Base-by-base conservation (phyloP, 371 early-diverging fungal species). In the Chytridiales sp. region DNA sequence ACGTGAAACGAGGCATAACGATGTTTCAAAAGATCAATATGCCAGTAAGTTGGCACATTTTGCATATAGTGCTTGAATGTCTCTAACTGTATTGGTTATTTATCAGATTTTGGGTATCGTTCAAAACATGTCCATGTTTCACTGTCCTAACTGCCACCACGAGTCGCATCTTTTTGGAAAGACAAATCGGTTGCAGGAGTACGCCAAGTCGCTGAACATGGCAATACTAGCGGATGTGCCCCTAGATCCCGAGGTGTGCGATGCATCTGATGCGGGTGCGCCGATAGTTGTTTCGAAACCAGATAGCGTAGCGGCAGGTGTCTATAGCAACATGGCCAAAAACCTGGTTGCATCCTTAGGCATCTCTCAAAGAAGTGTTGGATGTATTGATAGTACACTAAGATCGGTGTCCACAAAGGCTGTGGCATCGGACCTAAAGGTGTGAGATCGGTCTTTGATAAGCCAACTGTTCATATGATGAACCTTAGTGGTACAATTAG, bases 101-200 rank as follows among this genome's bases (percentile, higher is more conserved):
- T 21, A 34, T 17, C 71, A 91, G 92, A 90, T 94, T 47, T 74
- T 94, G 2, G 94, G 94, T 13, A 60, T 93, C 38, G 86, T 94
- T 0, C 88, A 94, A 70, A 94, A 94, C 70, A 94, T 94, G 94
- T 84, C 87, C 30, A 69, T 82, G 4, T 91, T 86, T 58, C 70
- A 80, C n/a, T 94, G 94, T 64, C 85, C 91, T 9, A 85, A 87
- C 55, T 94, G 94, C 68, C 64, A 78, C 17, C 87, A 89, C 67
- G 76, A 82, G 64, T 78, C 85, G 0, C 86, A 90, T 61, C 84
- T 92, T 52, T 94, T 94, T 73, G 93, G 92, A 1, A 70, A 83
- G n/a, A n/a, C 62, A 47, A 34, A 17, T 47, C 55, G 32, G 29
- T 17, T 19, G 19, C 39, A 39, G 27, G 1, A n/a, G 40, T 39